Conservation (phyloP, 805 yeast genomes). For the Metschnikowia picachoensis region DNA sequence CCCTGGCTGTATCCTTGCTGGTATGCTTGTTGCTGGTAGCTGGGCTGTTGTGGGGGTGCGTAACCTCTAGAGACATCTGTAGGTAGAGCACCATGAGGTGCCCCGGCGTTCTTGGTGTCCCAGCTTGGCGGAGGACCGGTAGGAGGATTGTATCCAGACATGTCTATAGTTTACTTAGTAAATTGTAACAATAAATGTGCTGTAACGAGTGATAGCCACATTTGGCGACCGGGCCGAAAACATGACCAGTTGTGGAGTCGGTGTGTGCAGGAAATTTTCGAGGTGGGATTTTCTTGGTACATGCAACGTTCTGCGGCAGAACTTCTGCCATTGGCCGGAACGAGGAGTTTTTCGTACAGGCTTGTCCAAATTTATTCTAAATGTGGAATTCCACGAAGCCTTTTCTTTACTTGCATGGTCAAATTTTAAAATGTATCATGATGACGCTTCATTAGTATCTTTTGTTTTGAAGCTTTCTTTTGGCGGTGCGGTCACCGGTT, state of each 20-base stretch:
- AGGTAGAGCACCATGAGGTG: conserved; percentile 15
- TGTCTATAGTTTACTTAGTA: background rate
- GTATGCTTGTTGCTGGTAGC: conserved; percentile 15
- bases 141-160: conserved; percentile 23
- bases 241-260: background rate
- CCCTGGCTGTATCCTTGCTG: conserved; percentile 11
- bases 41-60: conserved; percentile 16
- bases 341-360: no score
- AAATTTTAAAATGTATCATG: no score
- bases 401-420: no score
- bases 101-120: conserved; percentile 17
- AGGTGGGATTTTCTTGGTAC: conserved; percentile 7
- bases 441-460: no score
- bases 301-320: no score
- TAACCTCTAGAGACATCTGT: conserved; percentile 21
- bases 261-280: background rate
- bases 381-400: no score
- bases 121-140: conserved; percentile 29
- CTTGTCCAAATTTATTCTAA: no score
- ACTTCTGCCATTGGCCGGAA: no score
- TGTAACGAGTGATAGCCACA: background rate
- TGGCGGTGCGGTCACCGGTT: background rate
- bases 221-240: no score
- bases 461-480: no score
- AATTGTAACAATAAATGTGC: background rate